phyloP scores from a whole-genome alignment of 495 filamentous ascomycete species.

The Talaromyces stipitatus region DNA sequence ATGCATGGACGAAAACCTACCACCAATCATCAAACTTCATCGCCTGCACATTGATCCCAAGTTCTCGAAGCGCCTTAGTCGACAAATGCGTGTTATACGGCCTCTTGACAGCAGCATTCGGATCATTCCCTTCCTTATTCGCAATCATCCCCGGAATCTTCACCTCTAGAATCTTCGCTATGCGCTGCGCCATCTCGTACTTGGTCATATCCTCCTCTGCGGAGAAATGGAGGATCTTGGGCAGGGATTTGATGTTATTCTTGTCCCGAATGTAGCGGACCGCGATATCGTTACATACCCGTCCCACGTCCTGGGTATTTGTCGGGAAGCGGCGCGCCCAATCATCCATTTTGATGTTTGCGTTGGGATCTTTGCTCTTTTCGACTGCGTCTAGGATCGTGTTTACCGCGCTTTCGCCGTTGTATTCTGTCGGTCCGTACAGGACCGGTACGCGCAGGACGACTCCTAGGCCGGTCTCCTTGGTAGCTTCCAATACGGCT shows the following conservation, averaged over 20 bases:
- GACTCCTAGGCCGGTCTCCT: slow-evolving; percentile 47
- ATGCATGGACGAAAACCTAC: slow-evolving; percentile 49
- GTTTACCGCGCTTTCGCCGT: slow-evolving; percentile 76
- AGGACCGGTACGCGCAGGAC: slow-evolving; percentile 83
- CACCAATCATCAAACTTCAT: slow-evolving; percentile 80
- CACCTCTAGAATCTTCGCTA: slow-evolving; percentile 76
- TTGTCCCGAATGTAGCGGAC: slow-evolving; percentile 53
- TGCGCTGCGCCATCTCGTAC: slow-evolving; percentile 77
- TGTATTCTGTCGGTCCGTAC: slow-evolving; percentile 57
- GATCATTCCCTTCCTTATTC: slow-evolving; percentile 70
- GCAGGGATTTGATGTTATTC: slow-evolving; percentile 40
- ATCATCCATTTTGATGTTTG: slow-evolving; percentile 73
- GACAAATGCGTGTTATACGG: slow-evolving; percentile 89
- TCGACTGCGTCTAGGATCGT: slow-evolving; percentile 65
- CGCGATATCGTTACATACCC: slow-evolving; percentile 66
- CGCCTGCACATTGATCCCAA: slow-evolving; percentile 71
- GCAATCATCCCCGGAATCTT: slow-evolving; percentile 61
- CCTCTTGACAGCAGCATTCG: slow-evolving; percentile 63
- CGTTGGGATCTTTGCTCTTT: slow-evolving; percentile 49
- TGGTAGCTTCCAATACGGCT: slow-evolving; percentile 57
- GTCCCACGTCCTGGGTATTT: slow-evolving; percentile 78
- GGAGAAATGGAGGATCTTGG: slow-evolving; percentile 76
- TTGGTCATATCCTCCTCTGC: slow-evolving; percentile 85
- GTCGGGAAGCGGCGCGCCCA: slow-evolving; percentile 85
- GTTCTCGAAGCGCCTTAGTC: slow-evolving; percentile 62